phyloP scores from a whole-genome alignment of 2,329 filamentous ascomycete genomes.

The Nigrospora sphaerica region DNA sequence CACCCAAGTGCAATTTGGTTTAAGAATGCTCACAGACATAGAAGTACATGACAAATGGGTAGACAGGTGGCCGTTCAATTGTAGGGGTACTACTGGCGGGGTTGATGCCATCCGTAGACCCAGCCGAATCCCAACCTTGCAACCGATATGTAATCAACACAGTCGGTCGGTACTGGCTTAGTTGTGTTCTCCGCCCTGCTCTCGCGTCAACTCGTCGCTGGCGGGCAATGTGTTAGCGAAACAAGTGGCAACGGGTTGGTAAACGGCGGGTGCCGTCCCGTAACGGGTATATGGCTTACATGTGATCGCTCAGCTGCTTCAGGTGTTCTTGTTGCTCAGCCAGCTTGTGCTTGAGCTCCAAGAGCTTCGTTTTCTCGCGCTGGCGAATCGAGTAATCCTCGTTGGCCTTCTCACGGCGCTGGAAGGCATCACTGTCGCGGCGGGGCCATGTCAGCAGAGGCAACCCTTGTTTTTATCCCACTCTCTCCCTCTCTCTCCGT shows the following conservation, averaged over 20 bases:
- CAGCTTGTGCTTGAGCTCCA: slow-evolving; percentile 67
- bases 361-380: slow-evolving; percentile 87
- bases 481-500: not conserved
- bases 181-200: slow-evolving; percentile 62
- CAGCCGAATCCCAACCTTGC: no score
- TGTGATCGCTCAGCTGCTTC: slow-evolving; percentile 77
- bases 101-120: no score
- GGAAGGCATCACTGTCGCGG: slow-evolving; percentile 73
- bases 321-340: slow-evolving; percentile 75
- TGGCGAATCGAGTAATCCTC: slow-evolving; percentile 81
- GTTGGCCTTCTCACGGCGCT: slow-evolving; percentile 78
- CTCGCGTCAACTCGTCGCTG: slow-evolving; percentile 72
- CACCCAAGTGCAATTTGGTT: no score
- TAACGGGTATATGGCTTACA: slow-evolving; percentile 49
- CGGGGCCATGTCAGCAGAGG: not conserved
- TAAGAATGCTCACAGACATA: no score
- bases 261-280: not conserved
- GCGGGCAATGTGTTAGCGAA: slow-evolving; percentile 5
- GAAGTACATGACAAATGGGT: no score
- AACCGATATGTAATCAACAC: no score
- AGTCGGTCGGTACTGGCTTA: slow-evolving; percentile 26
- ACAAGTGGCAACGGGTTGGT: not conserved
- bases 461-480: not conserved
- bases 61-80: no score
- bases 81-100: no score